phyloP scores from a whole-genome alignment of 208 protist genomes.

The Leishmania turanica region DNA sequence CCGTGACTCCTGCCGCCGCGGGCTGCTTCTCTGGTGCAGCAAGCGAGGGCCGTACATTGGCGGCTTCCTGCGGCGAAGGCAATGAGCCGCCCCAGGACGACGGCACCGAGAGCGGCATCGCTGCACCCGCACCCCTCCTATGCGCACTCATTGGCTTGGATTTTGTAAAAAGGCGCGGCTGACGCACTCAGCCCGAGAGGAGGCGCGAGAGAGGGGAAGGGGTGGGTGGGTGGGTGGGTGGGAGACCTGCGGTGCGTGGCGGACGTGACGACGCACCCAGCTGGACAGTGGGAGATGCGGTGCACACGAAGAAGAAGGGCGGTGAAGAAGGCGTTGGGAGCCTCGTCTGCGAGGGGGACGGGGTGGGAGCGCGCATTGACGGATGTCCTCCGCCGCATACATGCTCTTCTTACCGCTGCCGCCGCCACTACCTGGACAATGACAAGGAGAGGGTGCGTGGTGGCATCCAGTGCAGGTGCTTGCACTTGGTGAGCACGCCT shows the following conservation, averaged over 20 bases:
- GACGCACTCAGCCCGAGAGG: neutral
- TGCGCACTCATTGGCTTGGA: neutral
- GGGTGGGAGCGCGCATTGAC: neutral
- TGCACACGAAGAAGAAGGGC: neutral
- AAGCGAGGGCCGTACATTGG: neutral
- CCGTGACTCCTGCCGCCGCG: neutral
- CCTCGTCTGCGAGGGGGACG: neutral
- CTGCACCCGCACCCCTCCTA: too few species aligned
- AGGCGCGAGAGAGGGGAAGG: neutral
- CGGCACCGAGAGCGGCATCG: neutral
- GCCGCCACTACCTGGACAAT: neutral
- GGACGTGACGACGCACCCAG: too few species aligned
- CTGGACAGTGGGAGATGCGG: neutral
- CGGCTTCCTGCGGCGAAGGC: neutral
- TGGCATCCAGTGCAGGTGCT: neutral
- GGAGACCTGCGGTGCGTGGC: neutral
- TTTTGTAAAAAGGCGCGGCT: neutral
- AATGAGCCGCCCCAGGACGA: neutral
- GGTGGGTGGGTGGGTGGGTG: neutral
- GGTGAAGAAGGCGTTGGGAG: neutral
- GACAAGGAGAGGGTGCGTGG: neutral
- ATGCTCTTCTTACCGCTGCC: neutral
- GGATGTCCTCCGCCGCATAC: neutral
- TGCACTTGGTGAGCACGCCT: neutral
- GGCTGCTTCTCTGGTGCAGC: neutral